These are phyloP conservation scores for Lepidium campestre DNA, from an alignment of 441 rosid genomes.

Conservation along the genomic window DNA sequence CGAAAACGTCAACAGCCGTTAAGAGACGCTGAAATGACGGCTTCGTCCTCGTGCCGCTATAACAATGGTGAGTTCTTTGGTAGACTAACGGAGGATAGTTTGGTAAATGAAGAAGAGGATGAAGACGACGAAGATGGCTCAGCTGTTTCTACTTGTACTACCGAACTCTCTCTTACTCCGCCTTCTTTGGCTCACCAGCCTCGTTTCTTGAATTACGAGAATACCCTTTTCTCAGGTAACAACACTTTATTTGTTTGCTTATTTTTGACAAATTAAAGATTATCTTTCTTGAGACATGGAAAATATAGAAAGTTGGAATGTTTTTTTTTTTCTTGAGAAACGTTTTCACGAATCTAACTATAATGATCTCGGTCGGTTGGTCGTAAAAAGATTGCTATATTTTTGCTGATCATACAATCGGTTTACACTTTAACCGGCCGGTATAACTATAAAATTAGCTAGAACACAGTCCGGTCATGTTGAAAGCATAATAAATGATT, in stretches of 20 bases:
- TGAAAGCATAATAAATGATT: background rate
- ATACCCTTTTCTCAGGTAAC: constrained; percentile 25
- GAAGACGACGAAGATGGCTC: constrained; percentile 19
- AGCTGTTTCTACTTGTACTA: constrained; percentile 28
- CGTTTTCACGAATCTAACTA: constrained; percentile 16
- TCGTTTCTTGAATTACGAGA: constrained; percentile 19
- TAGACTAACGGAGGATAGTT: background rate
- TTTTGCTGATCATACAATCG: background rate
- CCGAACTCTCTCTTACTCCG: constrained; percentile 31
- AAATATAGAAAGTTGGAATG: constrained; percentile 16
- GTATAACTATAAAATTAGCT: background rate
- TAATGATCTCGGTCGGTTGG: constrained; percentile 17
- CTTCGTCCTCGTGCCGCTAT: constrained; percentile 16
- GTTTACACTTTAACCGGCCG: background rate
- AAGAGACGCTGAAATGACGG: background rate
- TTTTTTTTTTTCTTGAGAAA: constrained; percentile 9
- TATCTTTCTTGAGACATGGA: background rate
- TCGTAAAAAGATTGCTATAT: background rate
- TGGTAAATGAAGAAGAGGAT: background rate
- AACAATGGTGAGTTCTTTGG: background rate
- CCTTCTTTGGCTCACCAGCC: constrained; percentile 15
- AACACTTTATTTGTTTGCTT: background rate
- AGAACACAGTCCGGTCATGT: background rate
- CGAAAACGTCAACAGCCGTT: constrained; percentile 12
- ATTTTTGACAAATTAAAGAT: too few species aligned